Evolutionary conservation across 2,329 filamentous ascomycete genomes (phyloP), one percentile per base, ranked within the genome.

Genomic region (Aureobasidium subglaciale): DNA sequence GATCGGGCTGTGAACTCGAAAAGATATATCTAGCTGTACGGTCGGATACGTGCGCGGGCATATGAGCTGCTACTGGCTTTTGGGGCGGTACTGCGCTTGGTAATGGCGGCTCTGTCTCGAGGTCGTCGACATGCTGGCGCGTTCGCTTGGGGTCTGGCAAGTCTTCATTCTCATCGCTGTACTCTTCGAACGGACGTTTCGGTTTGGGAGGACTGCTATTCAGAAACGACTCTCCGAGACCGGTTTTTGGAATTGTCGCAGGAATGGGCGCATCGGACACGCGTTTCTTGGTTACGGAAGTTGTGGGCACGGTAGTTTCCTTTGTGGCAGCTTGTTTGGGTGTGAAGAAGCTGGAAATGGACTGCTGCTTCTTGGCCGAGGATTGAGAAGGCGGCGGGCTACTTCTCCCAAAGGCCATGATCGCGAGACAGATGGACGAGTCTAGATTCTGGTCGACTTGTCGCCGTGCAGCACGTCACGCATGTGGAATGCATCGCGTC

Each of bases 291-390:
- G 15, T 18, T 22, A 6, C 13, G 38, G 50, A 24, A 99, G 70
- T 89, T 96, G 70, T 73, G 84, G 85, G 85, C 92, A 55, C 80
- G 81, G 67, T 90, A 96, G 72, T 86, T 96, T 63, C 43, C 32
- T 34, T 42, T 6, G 50, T 5, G 63, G 67, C 46, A 10, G 69
- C 62, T 4, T 68, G 59, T 58, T 71, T 73, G 2, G 67, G 67
- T 1, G 83, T 81, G 68, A 95, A 95, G 72, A 95, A 95, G 66
- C 84, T 91, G 3, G 89, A 93, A 59, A 96, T 85, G 1, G 89
- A 88, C 62, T 86, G 81, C 67, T 96, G 89, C 64, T 86, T 88
- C 70, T 86, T 87, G 55, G 75, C 71, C 9, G 67, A 66, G 7
- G 54, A 50, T 16, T 59, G 59, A 5, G 58, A 58, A 11, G 50